These are phyloP conservation scores for Eucalyptus marginata DNA, from an alignment of 345 rosid species.

Conservation along the genomic window DNA sequence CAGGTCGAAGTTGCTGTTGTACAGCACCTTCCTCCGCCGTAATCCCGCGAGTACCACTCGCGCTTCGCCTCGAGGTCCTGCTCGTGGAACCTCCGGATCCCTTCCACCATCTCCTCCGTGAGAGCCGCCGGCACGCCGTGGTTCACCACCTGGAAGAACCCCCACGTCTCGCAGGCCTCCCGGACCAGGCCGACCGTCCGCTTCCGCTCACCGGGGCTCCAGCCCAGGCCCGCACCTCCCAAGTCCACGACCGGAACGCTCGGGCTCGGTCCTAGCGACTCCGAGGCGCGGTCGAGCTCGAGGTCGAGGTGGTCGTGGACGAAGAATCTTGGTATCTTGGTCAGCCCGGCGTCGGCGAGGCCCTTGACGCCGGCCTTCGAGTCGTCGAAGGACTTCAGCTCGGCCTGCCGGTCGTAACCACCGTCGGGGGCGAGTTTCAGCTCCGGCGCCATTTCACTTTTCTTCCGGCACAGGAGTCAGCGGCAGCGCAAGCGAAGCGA, in stretches of 20 bases:
- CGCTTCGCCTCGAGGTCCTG: conserved; percentile 18
- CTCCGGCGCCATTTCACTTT: background rate
- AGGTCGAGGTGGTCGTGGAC: background rate
- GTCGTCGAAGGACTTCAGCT: background rate
- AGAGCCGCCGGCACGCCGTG: conserved; percentile 16
- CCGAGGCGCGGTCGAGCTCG: background rate
- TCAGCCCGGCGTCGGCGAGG: background rate
- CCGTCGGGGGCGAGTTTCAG: background rate
- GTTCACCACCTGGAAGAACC: conserved; percentile 28
- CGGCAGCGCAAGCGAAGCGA: background rate
- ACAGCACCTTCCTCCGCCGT: background rate
- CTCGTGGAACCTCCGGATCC: conserved; percentile 20
- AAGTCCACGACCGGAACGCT: conserved; percentile 24
- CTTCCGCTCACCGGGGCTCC: background rate
- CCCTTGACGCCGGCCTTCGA: background rate
- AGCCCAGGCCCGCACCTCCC: background rate
- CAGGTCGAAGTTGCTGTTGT: conserved; percentile 22
- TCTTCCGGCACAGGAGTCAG: background rate
- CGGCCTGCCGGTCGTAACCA: background rate
- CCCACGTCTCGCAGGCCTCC: conserved; percentile 29
- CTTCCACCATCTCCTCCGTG: conserved; percentile 12
- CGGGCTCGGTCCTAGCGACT: background rate
- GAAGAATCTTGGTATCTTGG: background rate
- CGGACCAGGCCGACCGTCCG: conserved; percentile 1
- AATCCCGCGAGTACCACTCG: conserved; percentile 10